Base-by-base conservation (phyloP, 352 stramenopile genomes). In the Pythium oligandrum region DNA sequence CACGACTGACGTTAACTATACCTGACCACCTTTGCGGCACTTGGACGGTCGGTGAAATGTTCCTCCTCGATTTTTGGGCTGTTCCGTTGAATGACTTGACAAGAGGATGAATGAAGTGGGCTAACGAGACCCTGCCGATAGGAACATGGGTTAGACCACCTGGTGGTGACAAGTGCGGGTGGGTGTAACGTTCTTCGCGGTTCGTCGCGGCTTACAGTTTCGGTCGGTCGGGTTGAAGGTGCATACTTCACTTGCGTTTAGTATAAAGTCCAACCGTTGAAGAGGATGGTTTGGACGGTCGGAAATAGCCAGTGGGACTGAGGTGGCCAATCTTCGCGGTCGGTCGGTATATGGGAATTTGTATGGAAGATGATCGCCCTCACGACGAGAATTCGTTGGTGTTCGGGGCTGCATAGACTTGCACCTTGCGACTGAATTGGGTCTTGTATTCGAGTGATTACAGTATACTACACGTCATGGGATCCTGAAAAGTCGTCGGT, bases 271-370 rank as follows among this genome's bases (percentile, higher is more conserved):
- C 17, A 26, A 31, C 31, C 34, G 35, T 48, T 42, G 39, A 36
- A 55, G 37, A 43, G 1, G n/a, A 31, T 6, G 9, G 5, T 1
- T 17, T 39, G 51, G 51, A 31, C 61, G 61, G 55, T 57, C 44
- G 60, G 40, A 17, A 4, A 48, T 26, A 26, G 17, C 17, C 17
- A 26, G 17, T 26, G 17, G 17, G 17, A 26, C 17, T 26, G 17
- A 26, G 17, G 17, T 26, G 17, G 17, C 55, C 53, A 17, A 55
- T 31, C 30, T 46, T 70, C 43, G 32, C 58, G 70, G 67, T 74
- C 70, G 73, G 73, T 79, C 73, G 70, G 65, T 4, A 78, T 78
- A 56, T 68, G 10, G 11, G 1, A 40, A 48, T 64, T 64, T 71
- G 60, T 79, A 83, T 76, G 8, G 6, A 0, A 26, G 3, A n/a